phyloP scores from a whole-genome alignment of 164 flowering plant species.

The Litsea cubeba region DNA sequence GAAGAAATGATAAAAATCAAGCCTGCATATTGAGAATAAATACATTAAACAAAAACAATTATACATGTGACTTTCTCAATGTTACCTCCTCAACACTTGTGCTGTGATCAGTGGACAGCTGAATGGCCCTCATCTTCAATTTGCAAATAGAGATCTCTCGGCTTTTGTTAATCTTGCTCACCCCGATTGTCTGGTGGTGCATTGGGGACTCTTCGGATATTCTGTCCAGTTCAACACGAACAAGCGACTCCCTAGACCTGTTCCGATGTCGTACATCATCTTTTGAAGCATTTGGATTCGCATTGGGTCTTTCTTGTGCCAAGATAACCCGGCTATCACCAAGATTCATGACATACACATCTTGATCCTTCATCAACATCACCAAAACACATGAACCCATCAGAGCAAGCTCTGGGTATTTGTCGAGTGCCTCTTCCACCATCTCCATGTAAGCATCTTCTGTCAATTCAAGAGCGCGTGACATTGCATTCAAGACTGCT shows the following conservation, averaged over 20 bases:
- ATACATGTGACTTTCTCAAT: background rate
- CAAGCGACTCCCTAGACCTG: conserved; percentile 53
- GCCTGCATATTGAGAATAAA: background rate
- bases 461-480: conserved; percentile 49
- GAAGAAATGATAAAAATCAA: background rate
- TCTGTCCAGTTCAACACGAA: conserved; percentile 56
- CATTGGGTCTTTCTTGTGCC: conserved; percentile 48
- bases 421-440: conserved; percentile 46
- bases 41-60: background rate
- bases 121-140: conserved; percentile 56
- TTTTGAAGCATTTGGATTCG: conserved; percentile 27
- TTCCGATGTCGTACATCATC: conserved; percentile 44
- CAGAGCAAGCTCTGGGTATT: conserved; percentile 57
- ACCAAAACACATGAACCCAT: conserved; percentile 73
- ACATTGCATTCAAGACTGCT: conserved; percentile 53
- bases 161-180: conserved; percentile 35
- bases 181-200: conserved; percentile 35
- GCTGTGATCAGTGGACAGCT: conserved; percentile 66
- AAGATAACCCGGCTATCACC: conserved; percentile 66
- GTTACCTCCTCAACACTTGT: conserved; percentile 54
- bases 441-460: conserved; percentile 62
- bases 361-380: conserved; percentile 71
- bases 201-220: conserved; percentile 61
- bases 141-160: conserved; percentile 43
- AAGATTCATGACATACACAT: conserved; percentile 69